These are phyloP conservation scores for Trypanosoma avium DNA, from an alignment of 208 protist species.

Conservation along the genomic window DNA sequence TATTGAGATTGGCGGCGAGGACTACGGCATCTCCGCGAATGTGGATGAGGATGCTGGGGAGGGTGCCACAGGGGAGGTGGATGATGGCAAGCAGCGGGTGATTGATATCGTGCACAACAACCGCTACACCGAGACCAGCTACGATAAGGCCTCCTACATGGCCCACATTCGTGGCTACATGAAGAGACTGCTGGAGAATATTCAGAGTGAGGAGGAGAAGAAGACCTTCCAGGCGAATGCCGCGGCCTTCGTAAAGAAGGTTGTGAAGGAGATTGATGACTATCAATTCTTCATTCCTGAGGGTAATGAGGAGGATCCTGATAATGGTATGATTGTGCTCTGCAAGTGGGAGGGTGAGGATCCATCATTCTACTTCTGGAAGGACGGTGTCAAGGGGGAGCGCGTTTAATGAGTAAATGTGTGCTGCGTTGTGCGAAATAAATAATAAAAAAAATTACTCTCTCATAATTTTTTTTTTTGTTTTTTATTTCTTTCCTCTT, in stretches of 20 bases:
- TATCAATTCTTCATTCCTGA: slow-evolving; percentile 93
- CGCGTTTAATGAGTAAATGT: slow-evolving; percentile 55
- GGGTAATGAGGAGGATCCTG: slow-evolving; percentile 89
- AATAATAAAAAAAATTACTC: slow-evolving; percentile 12
- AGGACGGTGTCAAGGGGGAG: slow-evolving; percentile 86
- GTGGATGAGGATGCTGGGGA: slow-evolving; percentile 88
- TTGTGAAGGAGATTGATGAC: slow-evolving; percentile 90
- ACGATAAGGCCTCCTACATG: slow-evolving; percentile 93
- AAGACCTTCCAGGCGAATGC: slow-evolving; percentile 90
- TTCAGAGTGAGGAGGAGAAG: slow-evolving; percentile 79
- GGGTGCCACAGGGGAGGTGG: slow-evolving; percentile 81
- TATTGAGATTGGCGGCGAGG: slow-evolving; percentile 88
- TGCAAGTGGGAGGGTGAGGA: slow-evolving; percentile 88
- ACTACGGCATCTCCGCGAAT: slow-evolving; percentile 91
- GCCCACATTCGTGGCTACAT: slow-evolving; percentile 92
- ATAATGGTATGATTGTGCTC: slow-evolving; percentile 90
- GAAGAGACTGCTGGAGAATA: slow-evolving; percentile 85
- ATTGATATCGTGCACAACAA: slow-evolving; percentile 91
- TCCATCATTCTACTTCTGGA: slow-evolving; percentile 90
- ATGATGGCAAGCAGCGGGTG: slow-evolving; percentile 75
- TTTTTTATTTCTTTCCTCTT: too few relatives aligned
- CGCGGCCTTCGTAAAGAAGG: slow-evolving; percentile 89
- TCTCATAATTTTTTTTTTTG: too few relatives aligned
- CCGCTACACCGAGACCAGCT: slow-evolving; percentile 90
- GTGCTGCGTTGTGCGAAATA: slow-evolving; percentile 2